Base-by-base conservation (phyloP, 2,329 filamentous ascomycete species). In the Pleomassaria siparia region DNA sequence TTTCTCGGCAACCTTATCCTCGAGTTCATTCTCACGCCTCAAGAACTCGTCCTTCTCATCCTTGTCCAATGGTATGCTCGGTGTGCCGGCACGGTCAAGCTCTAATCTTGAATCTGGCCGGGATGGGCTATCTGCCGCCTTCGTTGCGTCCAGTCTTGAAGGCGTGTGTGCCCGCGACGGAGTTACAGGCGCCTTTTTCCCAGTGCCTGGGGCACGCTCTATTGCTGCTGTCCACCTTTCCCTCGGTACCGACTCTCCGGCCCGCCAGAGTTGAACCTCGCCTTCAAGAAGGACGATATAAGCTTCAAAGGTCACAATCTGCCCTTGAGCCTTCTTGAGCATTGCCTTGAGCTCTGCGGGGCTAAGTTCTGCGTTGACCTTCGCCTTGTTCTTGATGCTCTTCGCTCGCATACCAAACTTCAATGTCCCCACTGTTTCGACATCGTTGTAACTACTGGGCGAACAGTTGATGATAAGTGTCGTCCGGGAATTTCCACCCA, bases 301-400 rank as follows among this genome's bases (percentile, higher is more conserved):
- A 49, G 77, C 83, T 68, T 96, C 89, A 70, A 95, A 97, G 13
- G 84, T 91, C 18, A 88, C 89, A 57, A 94, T 86, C 70, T 96
- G 91, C 43, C 82, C 84, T 72, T 96, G 91, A 12, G 91, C 90
- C 74, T 96, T 96, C 75, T 89, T 91, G 69, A 99, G 84, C 64
- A 96, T 81, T 41, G 85, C 81, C 75, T 97, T 99, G 78, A 99
- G 84, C 73, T 99, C 94, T 11, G 91, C 85, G 37, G 94, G 94
- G 64, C 92, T 97, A 63, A 99, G 83, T 73, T 99, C 94, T 37
- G 92, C 91, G 69, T 99, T 99, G 81, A 99, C 88, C 86, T 97
- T 99, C 73, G 94, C 94, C 81, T 97, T 97, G 79, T 97, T 97
- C 86, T 97, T 96, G 78, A 99, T 99, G 0, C 90, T 89, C 79